Evolutionary conservation across 1,284 basidiomycete genomes (phyloP).

Genomic region (Neonothopanus nambi): DNA sequence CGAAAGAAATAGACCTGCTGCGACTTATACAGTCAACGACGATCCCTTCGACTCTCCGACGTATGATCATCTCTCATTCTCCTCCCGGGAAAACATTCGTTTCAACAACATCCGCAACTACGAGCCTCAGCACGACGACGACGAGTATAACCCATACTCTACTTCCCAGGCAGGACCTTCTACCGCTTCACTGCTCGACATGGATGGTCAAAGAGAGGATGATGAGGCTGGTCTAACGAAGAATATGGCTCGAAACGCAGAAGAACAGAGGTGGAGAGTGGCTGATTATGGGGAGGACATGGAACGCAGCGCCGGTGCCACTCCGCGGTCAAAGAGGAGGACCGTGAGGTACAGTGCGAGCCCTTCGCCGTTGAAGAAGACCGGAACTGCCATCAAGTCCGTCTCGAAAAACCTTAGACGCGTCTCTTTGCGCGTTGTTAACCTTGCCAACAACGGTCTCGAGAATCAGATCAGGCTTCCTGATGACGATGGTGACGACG

Average conservation of each 20-base stretch:
- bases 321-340: slow-evolving; percentile 41
- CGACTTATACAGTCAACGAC: slow-evolving; percentile 33
- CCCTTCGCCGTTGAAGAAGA: slow-evolving; percentile 58
- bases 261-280: slow-evolving; percentile 30
- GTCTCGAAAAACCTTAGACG: slow-evolving; percentile 65
- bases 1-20: slow-evolving; percentile 19
- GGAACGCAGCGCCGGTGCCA: slow-evolving; percentile 38
- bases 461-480: slow-evolving; percentile 58
- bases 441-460: slow-evolving; percentile 66
- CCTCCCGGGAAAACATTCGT: neutral
- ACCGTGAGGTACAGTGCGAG: slow-evolving; percentile 51
- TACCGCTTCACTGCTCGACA: slow-evolving; percentile 48
- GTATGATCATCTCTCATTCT: slow-evolving; percentile 11
- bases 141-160: slow-evolving; percentile 32
- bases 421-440: slow-evolving; percentile 82
- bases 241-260: slow-evolving; percentile 43
- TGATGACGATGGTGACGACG: slow-evolving; percentile 48
- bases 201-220: slow-evolving; percentile 50
- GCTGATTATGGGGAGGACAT: slow-evolving; percentile 39
- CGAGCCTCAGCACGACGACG: slow-evolving; percentile 25
- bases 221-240: slow-evolving; percentile 56
- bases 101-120: slow-evolving; percentile 15
- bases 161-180: slow-evolving; percentile 48
- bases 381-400: slow-evolving; percentile 55
- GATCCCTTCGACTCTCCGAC: slow-evolving; percentile 45